A percentile compares a stretch with the other conserved stretches of the same genome.
Evolutionary conservation across 441 rosid genomes (phyloP).

Genomic region (Arabidopsis hybrid): DNA sequence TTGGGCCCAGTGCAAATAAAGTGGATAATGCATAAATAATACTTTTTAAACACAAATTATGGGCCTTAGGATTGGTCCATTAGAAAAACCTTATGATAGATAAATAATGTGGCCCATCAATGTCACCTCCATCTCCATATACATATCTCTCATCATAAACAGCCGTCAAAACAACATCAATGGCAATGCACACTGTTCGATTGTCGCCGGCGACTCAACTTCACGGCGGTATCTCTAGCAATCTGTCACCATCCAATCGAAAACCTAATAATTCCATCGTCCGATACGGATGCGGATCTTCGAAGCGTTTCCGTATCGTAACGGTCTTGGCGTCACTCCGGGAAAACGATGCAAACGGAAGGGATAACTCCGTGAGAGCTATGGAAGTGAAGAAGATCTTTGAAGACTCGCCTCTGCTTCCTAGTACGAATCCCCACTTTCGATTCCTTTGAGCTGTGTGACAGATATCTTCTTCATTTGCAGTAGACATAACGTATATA

Average conservation of each 20-base stretch:
- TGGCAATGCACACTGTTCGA: slow-evolving; percentile 58
- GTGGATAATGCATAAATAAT: no score
- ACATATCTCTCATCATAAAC: not conserved
- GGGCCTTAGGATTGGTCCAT: slow-evolving; percentile 16
- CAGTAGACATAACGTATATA: not conserved
- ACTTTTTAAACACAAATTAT: not conserved
- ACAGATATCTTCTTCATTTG: not conserved
- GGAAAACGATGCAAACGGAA: slow-evolving; percentile 36
- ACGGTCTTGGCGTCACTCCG: slow-evolving; percentile 42
- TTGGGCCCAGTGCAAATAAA: no score
- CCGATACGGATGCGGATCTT: slow-evolving; percentile 22
- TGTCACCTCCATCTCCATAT: not conserved
- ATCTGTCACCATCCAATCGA: slow-evolving; percentile 41
- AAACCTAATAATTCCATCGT: not conserved
- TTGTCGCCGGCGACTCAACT: slow-evolving; percentile 43
- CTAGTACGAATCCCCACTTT: slow-evolving; percentile 53
- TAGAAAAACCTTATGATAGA: not conserved
- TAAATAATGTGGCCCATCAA: slow-evolving; percentile 20
- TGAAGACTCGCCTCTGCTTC: slow-evolving; percentile 58
- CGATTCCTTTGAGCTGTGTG: not conserved
- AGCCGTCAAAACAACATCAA: slow-evolving; percentile 40
- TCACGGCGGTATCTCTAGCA: slow-evolving; percentile 39
- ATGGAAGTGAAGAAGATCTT: slow-evolving; percentile 49
- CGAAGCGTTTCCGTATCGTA: slow-evolving; percentile 37
- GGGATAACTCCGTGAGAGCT: slow-evolving; percentile 41